Conservation (phyloP, 2,329 filamentous ascomycete species). For the Phyllosticta paracitricarpa region DNA sequence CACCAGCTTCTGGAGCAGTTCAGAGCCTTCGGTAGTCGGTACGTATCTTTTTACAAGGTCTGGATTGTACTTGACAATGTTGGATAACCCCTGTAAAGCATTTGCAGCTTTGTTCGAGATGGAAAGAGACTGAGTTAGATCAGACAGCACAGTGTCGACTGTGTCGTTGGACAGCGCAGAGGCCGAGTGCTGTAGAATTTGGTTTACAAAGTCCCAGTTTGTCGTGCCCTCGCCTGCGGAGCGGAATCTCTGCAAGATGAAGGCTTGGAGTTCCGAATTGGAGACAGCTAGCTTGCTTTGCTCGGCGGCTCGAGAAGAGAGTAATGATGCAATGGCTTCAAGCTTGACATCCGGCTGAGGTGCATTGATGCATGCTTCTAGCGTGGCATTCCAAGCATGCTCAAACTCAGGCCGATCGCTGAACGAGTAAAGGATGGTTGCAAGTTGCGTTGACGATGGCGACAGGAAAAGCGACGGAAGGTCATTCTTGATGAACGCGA, state of each 20-base stretch:
- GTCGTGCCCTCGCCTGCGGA: slow-evolving; percentile 21
- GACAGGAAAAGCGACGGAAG: slow-evolving; percentile 54
- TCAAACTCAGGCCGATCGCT: slow-evolving; percentile 21
- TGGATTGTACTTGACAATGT: slow-evolving; percentile 32
- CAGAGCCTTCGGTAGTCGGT: slow-evolving; percentile 35
- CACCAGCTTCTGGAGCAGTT: slow-evolving; percentile 42
- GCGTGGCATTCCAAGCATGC: slow-evolving; percentile 20
- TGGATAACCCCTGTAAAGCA: slow-evolving; percentile 36
- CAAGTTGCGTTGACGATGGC: slow-evolving; percentile 55
- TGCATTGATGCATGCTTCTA: slow-evolving; percentile 21
- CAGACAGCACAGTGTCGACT: slow-evolving; percentile 27
- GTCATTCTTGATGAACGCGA: slow-evolving; percentile 43
- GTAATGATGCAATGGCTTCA: slow-evolving; percentile 22
- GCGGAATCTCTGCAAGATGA: slow-evolving; percentile 22
- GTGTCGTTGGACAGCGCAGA: slow-evolving; percentile 26
- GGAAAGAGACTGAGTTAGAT: slow-evolving; percentile 29
- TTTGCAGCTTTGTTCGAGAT: slow-evolving; percentile 23
- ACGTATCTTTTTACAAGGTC: slow-evolving; percentile 35
- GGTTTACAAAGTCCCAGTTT: slow-evolving; percentile 28
- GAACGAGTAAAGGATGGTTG: slow-evolving; percentile 52
- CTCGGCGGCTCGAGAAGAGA: slow-evolving; percentile 26
- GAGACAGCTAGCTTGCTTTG: slow-evolving; percentile 26
- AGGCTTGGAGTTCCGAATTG: slow-evolving; percentile 26
- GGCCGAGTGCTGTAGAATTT: slow-evolving; percentile 25
- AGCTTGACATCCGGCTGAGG: slow-evolving; percentile 20